Conservation (phyloP, 768 basidiomycete genomes). For the Cyclocybe cylindracea region DNA sequence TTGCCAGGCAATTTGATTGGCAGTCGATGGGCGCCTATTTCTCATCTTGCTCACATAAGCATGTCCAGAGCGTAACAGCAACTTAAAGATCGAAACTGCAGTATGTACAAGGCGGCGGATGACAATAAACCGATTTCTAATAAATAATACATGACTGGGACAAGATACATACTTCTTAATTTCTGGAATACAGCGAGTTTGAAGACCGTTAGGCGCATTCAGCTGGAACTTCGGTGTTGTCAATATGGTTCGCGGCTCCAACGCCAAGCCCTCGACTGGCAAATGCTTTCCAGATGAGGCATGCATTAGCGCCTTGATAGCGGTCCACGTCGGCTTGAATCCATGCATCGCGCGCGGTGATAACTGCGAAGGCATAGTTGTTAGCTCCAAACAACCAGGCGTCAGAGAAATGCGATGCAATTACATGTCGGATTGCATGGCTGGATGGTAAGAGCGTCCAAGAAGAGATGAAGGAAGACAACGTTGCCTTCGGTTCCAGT, state of each 20-base stretch:
- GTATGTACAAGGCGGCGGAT: too few relatives aligned
- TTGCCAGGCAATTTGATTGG: too few relatives aligned
- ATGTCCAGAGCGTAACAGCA: too few relatives aligned
- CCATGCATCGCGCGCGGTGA: slow-evolving; percentile 41
- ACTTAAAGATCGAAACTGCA: too few relatives aligned
- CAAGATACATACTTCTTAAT: too few relatives aligned
- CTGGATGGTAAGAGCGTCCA: slow-evolving; percentile 22
- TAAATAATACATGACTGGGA: too few relatives aligned
- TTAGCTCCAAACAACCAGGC: neutral
- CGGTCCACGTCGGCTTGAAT: slow-evolving; percentile 42
- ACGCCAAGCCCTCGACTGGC: slow-evolving; percentile 39
- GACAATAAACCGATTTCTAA: too few relatives aligned
- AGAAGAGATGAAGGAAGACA: slow-evolving; percentile 23
- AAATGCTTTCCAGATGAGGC: slow-evolving; percentile 40
- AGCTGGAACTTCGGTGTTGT: slow-evolving; percentile 7
- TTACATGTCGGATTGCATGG: slow-evolving; percentile 26
- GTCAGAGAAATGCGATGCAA: neutral
- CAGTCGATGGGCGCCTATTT: too few relatives aligned
- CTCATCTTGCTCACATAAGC: too few relatives aligned
- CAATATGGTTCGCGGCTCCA: slow-evolving; percentile 18
- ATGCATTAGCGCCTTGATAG: slow-evolving; percentile 36
- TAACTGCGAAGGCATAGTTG: slow-evolving; percentile 26
- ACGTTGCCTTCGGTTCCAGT: slow-evolving; percentile 21
- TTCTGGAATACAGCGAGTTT: too few relatives aligned
- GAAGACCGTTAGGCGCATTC: too few relatives aligned